These are phyloP conservation scores for Rhodotorula sp. DNA, from an alignment of 1,284 basidiomycete genomes.

Conservation along the genomic window DNA sequence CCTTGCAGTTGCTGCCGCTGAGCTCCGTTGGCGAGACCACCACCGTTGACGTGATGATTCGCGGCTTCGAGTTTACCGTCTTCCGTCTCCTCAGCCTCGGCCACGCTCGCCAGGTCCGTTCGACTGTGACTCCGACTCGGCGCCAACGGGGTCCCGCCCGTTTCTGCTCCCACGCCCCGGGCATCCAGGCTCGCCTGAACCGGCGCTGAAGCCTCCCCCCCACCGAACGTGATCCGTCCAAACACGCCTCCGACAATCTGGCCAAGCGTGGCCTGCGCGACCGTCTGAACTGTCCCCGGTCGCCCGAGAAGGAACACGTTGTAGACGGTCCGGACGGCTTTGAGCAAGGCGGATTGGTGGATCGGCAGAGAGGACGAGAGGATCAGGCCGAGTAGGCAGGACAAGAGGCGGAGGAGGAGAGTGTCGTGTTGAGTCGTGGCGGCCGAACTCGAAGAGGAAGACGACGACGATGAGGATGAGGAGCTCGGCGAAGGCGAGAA, in stretches of 20 bases:
- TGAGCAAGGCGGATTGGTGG: constrained; percentile 88
- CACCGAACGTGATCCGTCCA: constrained; percentile 56
- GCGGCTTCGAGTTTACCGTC: not conserved
- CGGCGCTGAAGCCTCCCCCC: constrained; percentile 4
- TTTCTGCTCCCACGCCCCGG: not conserved
- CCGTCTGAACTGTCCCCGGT: constrained; percentile 88
- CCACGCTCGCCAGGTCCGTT: constrained; percentile 32
- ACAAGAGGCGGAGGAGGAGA: constrained; percentile 87
- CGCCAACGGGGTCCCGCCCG: not conserved
- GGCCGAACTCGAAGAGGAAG: constrained; percentile 50
- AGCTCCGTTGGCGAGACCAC: not conserved
- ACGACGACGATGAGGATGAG: constrained; percentile 54
- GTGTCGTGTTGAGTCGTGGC: constrained; percentile 51
- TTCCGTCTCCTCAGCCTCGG: constrained; percentile 20
- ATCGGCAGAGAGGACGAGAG: constrained; percentile 70
- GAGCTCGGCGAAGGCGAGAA: constrained; percentile 59
- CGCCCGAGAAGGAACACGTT: constrained; percentile 88
- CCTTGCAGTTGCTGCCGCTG: no score
- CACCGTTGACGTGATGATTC: not conserved
- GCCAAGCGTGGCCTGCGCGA: constrained; percentile 91
- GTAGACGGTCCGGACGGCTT: constrained; percentile 93
- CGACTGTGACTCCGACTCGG: constrained; percentile 23
- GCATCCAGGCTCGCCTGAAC: not conserved
- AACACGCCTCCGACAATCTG: constrained; percentile 98
- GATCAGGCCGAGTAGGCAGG: constrained; percentile 82